A percentile compares a stretch with the other conserved stretches of the same genome.
Evolutionary conservation across 2,329 filamentous ascomycete genomes (phyloP).

Genomic region (Fusarium sublunatum): DNA sequence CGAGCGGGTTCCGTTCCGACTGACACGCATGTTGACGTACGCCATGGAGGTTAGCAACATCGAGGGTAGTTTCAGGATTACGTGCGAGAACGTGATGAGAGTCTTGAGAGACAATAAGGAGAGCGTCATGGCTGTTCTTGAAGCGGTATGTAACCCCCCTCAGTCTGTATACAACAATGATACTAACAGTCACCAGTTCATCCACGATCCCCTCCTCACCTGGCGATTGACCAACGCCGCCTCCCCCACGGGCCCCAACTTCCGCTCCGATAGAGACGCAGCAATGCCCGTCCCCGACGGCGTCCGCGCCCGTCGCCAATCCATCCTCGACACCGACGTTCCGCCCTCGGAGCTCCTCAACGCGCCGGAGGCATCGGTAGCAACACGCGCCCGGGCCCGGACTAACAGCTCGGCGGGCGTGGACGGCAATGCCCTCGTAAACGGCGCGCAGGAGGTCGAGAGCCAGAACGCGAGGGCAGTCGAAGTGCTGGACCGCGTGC

Average conservation of each 20-base stretch:
- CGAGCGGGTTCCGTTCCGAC: constrained; percentile 94
- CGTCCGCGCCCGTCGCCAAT: constrained; percentile 71
- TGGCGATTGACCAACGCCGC: constrained; percentile 83
- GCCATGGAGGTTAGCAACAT: constrained; percentile 99
- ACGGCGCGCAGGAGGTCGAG: constrained; percentile 68
- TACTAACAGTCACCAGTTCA: constrained; percentile 72
- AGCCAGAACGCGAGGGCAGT: constrained; percentile 93
- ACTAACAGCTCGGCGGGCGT: constrained; percentile 67
- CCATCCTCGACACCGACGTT: constrained; percentile 73
- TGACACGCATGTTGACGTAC: constrained; percentile 98
- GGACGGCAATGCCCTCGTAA: constrained; percentile 50
- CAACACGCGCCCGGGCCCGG: constrained; percentile 64
- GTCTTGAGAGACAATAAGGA: constrained; percentile 97
- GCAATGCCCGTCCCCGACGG: constrained; percentile 61
- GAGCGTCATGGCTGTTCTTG: constrained; percentile 96
- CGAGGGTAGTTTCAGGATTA: constrained; percentile 97
- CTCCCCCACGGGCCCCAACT: constrained; percentile 74
- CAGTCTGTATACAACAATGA: neutral
- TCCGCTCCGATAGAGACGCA: constrained; percentile 69
- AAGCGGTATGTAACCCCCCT: constrained; percentile 78
- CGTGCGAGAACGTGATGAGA: constrained; percentile 98
- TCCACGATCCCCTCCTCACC: constrained; percentile 98
- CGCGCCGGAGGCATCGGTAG: constrained; percentile 58
- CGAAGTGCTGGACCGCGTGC: constrained; percentile 90
- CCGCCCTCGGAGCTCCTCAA: constrained; percentile 70